These are phyloP conservation scores for Xylaria multiplex DNA, from an alignment of 2,329 filamentous ascomycete genomes.

Conservation along the genomic window DNA sequence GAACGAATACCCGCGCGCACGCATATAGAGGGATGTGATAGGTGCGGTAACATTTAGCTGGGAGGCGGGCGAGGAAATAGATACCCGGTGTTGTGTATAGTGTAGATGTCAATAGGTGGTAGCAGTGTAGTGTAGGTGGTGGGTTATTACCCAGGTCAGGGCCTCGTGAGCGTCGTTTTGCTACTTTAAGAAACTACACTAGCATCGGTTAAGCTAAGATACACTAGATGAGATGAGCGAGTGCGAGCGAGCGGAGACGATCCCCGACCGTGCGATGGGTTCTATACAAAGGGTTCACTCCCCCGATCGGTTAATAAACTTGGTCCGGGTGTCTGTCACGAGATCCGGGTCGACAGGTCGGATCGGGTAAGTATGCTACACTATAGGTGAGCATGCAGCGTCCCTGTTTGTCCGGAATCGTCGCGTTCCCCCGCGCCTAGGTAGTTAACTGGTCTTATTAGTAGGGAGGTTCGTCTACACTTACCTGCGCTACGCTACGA, in stretches of 20 bases:
- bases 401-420: conserved; percentile 6
- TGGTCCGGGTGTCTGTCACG: conserved; percentile 15
- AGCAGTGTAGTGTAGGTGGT: too few relatives aligned
- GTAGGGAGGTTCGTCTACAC: not conserved
- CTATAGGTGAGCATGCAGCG: conserved; percentile 2
- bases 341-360: conserved; percentile 23
- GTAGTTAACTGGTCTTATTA: not conserved
- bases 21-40: not conserved
- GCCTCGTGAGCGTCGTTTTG: too few relatives aligned
- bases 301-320: conserved; percentile 23
- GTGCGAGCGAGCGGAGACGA: not conserved
- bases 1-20: not conserved
- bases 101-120: too few relatives aligned
- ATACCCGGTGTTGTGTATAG: not conserved
- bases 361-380: conserved; percentile 16
- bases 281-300: not conserved
- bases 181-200: too few relatives aligned
- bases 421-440: conserved; percentile 16
- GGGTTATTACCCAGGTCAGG: too few relatives aligned
- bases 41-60: not conserved
- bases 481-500: too few relatives aligned
- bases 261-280: not conserved
- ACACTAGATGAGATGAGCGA: too few relatives aligned
- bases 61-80: not conserved
- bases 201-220: too few relatives aligned